Percentiles rank a stretch among this genome's conserved stretches.
phyloP scores from a whole-genome alignment of 2,329 filamentous ascomycete genomes.

The Phyllachora maydis region DNA sequence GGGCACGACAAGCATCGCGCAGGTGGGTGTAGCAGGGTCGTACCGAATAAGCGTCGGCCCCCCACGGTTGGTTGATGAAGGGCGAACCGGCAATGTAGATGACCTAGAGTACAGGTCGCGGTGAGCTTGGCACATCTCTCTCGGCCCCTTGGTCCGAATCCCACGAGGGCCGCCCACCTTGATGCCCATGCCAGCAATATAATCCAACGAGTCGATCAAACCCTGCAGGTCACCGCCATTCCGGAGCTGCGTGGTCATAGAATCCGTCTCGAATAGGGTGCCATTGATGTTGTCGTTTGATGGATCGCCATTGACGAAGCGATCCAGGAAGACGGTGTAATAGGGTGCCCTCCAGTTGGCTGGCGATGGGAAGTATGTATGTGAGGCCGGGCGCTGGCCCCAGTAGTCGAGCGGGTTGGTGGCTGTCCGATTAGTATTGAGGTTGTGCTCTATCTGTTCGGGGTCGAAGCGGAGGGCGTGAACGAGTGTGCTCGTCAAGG shows the following conservation, averaged over 20 bases:
- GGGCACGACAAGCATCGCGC: too few species aligned
- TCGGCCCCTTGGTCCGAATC: too few species aligned
- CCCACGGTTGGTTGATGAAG: conserved; percentile 45
- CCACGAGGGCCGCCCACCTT: too few species aligned
- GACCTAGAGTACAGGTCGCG: too few species aligned
- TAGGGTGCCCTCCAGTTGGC: conserved; percentile 41
- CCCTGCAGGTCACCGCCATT: conserved; percentile 40
- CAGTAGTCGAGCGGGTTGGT: conserved; percentile 28
- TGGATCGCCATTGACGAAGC: conserved; percentile 44
- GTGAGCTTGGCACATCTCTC: too few species aligned
- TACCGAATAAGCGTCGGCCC: conserved; percentile 36
- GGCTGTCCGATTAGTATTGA: conserved; percentile 21
- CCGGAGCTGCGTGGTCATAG: conserved; percentile 37
- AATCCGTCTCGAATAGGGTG: conserved; percentile 38
- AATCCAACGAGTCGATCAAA: conserved; percentile 37
- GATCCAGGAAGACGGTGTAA: conserved; percentile 42
- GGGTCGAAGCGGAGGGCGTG: conserved; percentile 4
- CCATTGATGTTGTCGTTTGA: conserved; percentile 41
- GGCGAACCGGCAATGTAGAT: conserved; percentile 43
- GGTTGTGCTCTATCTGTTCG: conserved; percentile 4
- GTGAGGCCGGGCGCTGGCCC: conserved; percentile 27
- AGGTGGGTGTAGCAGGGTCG: too few species aligned
- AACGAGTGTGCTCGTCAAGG: too few species aligned
- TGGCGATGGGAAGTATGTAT: conserved; percentile 28
- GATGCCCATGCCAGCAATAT: conserved; percentile 42